A percentile compares a stretch with the other conserved stretches of the same genome.
These are phyloP conservation scores for Fomitiporia mediterranea DNA, from an alignment of 1,284 basidiomycete genomes.

Conservation along the genomic window DNA sequence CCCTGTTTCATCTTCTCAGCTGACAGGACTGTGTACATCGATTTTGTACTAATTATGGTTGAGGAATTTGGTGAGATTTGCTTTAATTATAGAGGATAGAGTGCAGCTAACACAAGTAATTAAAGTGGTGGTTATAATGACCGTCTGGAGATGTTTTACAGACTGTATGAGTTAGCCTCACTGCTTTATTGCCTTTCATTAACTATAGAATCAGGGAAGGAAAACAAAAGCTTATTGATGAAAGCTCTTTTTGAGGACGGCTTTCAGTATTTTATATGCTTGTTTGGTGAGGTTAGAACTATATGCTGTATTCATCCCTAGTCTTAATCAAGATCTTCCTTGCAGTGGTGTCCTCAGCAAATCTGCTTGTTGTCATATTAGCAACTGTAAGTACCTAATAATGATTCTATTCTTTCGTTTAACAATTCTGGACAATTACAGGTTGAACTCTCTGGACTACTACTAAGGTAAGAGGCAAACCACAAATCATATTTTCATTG, in stretches of 20 bases:
- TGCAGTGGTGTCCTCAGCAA: slow-evolving; percentile 8
- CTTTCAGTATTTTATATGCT: slow-evolving; percentile 7
- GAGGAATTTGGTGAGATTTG: not conserved
- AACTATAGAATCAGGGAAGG: not conserved
- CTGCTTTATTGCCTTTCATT: not conserved
- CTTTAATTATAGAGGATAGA: not conserved
- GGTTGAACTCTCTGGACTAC: slow-evolving; percentile 1
- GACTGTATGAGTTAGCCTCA: not conserved
- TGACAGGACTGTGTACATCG: not conserved
- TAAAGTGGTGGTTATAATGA: slow-evolving; percentile 4
- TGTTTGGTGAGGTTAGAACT: not conserved
- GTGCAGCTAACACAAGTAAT: not conserved
- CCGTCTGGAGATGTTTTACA: not conserved
- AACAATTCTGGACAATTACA: not conserved
- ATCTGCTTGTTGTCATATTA: slow-evolving; percentile 2
- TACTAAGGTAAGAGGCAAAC: not conserved
- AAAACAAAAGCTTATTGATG: not conserved
- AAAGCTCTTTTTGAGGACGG: slow-evolving; percentile 8
- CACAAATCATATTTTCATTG: not conserved
- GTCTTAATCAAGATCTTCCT: too few relatives aligned
- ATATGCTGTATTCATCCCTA: not conserved
- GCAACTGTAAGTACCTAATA: not conserved
- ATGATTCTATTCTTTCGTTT: not conserved
- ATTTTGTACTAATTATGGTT: slow-evolving; percentile 8
- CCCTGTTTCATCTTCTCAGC: slow-evolving; percentile 4